Evolutionary conservation across 495 filamentous ascomycete species (phyloP).

Genomic region (Physcia stellaris): DNA sequence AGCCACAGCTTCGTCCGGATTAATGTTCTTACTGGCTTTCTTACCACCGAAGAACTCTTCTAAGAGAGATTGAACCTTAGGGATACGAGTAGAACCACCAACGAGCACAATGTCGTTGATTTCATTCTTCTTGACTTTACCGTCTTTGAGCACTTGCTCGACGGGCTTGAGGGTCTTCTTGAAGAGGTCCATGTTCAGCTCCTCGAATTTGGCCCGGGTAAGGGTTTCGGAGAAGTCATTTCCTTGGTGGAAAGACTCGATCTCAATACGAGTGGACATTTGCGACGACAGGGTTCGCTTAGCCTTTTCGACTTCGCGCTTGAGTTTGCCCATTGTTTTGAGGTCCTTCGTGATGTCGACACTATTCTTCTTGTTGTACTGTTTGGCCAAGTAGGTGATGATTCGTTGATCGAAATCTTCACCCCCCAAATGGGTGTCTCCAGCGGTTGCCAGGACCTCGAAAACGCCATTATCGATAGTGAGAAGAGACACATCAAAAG

Average conservation of each 20-base stretch:
- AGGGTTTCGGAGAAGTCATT: constrained; percentile 98
- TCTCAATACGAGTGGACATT: constrained; percentile 96
- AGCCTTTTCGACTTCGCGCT: constrained; percentile 99
- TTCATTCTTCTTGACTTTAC: constrained; percentile 78
- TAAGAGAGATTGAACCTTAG: constrained; percentile 86
- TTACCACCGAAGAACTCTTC: constrained; percentile 94
- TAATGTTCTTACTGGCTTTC: constrained; percentile 95
- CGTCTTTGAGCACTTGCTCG: constrained; percentile 90
- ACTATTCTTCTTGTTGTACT: constrained; percentile 97
- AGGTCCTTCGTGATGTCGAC: constrained; percentile 87
- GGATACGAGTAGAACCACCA: constrained; percentile 91
- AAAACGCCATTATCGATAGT: constrained; percentile 96
- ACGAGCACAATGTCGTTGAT: constrained; percentile 83
- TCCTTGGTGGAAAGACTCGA: constrained; percentile 93
- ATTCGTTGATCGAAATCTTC: constrained; percentile 99
- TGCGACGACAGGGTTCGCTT: constrained; percentile 98
- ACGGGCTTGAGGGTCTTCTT: constrained; percentile 98
- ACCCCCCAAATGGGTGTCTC: constrained; percentile 99
- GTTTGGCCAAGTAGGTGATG: constrained; percentile 94
- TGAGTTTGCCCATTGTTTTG: constrained; percentile 99
- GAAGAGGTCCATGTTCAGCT: constrained; percentile 97
- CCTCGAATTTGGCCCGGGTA: constrained; percentile 98
- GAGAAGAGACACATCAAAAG: constrained; percentile 98
- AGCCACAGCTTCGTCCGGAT: constrained; percentile 96
- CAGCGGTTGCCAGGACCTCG: constrained; percentile 93